Percentiles rank a stretch among this genome's conserved stretches.
These are phyloP conservation scores for Epichloe baconii DNA, from an alignment of 2,329 filamentous ascomycete species.

Conservation along the genomic window DNA sequence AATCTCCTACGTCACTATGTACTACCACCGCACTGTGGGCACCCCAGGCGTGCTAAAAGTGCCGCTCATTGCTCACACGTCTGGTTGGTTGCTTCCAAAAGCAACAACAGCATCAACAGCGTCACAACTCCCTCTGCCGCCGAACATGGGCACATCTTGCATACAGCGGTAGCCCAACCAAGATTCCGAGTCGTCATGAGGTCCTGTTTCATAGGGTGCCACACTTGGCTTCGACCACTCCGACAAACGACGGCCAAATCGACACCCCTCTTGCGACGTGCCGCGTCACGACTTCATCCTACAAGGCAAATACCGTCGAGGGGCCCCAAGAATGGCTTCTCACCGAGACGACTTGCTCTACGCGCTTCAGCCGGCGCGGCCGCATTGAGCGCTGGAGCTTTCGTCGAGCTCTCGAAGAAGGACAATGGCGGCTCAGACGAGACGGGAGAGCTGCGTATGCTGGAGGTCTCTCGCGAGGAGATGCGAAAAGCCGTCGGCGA, in stretches of 20 bases:
- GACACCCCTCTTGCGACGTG: conserved; percentile 10
- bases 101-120: not conserved
- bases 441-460: conserved; percentile 77
- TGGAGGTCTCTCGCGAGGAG: conserved; percentile 67
- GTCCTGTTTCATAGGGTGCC: conserved; percentile 28
- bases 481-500: conserved; percentile 55
- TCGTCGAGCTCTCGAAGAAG: conserved; percentile 43
- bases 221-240: conserved; percentile 28
- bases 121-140: not conserved
- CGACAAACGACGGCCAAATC: conserved; percentile 16
- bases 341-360: conserved; percentile 17
- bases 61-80: not conserved
- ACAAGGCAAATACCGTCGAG: conserved; percentile 15
- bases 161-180: not conserved
- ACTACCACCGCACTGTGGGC: not conserved
- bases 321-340: conserved; percentile 1
- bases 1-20: conserved; percentile 10
- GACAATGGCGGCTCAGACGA: conserved; percentile 36
- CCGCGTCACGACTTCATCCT: conserved; percentile 14
- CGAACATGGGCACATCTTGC: conserved; percentile 10
- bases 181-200: conserved; percentile 29
- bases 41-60: no score
- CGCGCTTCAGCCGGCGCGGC: conserved; percentile 28
- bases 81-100: not conserved
- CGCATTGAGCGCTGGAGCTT: conserved; percentile 40